These are phyloP conservation scores for Ganoderma resinaceum DNA, from an alignment of 1,284 basidiomycete species.

Conservation along the genomic window DNA sequence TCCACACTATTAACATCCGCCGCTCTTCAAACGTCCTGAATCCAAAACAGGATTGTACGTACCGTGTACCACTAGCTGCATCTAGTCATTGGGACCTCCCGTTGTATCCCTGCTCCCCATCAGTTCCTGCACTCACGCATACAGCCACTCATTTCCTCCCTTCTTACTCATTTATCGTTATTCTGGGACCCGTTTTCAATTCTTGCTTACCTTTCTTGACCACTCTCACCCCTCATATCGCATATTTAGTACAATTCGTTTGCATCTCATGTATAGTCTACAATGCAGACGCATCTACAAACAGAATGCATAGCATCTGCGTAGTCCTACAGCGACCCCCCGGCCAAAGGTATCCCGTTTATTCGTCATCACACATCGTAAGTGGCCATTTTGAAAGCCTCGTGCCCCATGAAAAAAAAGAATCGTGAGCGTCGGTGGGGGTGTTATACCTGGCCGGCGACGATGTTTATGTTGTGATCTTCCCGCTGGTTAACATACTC, in stretches of 20 bases:
- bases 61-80: conserved; percentile 3
- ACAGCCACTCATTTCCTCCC: not conserved
- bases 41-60: not conserved
- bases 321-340: not conserved
- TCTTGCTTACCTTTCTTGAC: not conserved
- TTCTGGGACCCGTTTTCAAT: not conserved
- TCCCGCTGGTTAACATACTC: conserved; percentile 57
- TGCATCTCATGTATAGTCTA: not conserved
- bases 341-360: not conserved
- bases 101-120: not conserved
- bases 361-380: not conserved
- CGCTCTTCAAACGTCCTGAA: not conserved
- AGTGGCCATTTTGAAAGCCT: not conserved
- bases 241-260: not conserved
- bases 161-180: conserved; percentile 1
- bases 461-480: conserved; percentile 21
- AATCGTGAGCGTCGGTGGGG: not conserved
- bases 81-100: not conserved
- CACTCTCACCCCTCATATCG: not conserved
- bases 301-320: not conserved
- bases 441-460: conserved; percentile 37
- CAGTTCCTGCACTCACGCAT: not conserved
- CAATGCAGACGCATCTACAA: not conserved
- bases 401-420: not conserved
- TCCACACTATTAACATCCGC: not conserved